Evolutionary conservation across 306 rosid species (phyloP), one percentile per base, ranked within the genome.

Genomic region (Dicorynia guianensis): DNA sequence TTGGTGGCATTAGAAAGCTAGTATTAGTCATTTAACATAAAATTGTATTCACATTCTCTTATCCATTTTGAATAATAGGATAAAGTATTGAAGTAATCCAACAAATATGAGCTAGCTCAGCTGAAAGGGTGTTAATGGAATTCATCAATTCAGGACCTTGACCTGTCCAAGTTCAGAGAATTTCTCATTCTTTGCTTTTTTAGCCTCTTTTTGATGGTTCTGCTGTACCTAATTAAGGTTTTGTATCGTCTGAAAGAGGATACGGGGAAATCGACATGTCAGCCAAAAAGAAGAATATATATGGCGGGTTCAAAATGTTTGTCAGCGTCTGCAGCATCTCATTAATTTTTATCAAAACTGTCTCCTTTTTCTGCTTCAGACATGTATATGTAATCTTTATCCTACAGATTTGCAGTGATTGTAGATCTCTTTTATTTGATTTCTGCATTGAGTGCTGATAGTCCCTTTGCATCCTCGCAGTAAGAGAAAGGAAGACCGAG

Each of bases 181-280:
- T 19, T 57, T 69, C 25, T 70, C 67, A 9, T 11, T 38, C 7
- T 46, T 53, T 62, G 19, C 43, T 52, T 3, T 52, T 3, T 0
- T 66, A 36, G 19, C 17, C 9, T 48, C 52, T 0, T 7, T 76
- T 14, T 11, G 43, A 36, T 63, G 11, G 33, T 54, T 65, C 60
- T 65, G 15, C 75, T 46, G 35, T 48, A 43, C 64, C 42, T 43
- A 54, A 63, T 54, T 67, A 55, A 63, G 34, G 72, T 65, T 30
- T 52, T 7, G 14, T 18, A 33, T 55, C n/a, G 17, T 19, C 1
- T 33, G 7, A 34, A 6, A 6, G 36, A 55, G n/a, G 14, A 8
- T 69, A 39, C 7, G 18, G 7, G 49, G 42, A 42, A 71, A 12
- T 20, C 17, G 6, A 60, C 11, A 61, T 60, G 33, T 61, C 30